Evolutionary conservation across 192 early-diverging fungal species (phyloP), one percentile per base, ranked within the genome.

Genomic region (Allomyces macrogynus): DNA sequence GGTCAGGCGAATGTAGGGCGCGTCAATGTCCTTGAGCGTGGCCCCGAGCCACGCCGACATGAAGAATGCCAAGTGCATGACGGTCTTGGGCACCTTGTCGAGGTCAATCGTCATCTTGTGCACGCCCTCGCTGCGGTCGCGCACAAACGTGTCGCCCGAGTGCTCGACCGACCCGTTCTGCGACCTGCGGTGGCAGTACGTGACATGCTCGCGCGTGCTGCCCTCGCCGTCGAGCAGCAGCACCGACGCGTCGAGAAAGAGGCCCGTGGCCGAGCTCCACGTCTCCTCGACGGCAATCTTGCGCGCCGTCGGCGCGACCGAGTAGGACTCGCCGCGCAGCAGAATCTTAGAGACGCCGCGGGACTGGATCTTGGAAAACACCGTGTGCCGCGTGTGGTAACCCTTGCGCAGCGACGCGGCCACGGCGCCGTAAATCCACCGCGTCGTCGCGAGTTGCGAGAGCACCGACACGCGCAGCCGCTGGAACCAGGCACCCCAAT

Each of bases 281-380:
- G 63, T 62, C 61, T 71, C 72, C 43, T 74, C 69, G 69, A 74
- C 71, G n/a, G 71, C 69, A 43, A 74, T 63, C 49, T 67, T 64
- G 23, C 64, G 62, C 9, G 66, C 62, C 63, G 62, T 61, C 20
- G 69, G 73, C 18, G 69, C 66, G 22, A 65, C 67, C 12, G 65
- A 61, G 60, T 69, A 74, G 3, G 69, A 69, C 44, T 74, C 62
- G 10, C 32, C 32, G 32, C 32, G 32, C 32, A 40, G 32, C 32
- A 40, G 7, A 40, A 40, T 40, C 32, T 8, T 68, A 44, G 68
- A 70, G 1, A 74, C 72, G 9, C 72, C 72, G 32, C 40, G 61
- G 16, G 25, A 4, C 23, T 74, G 73, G 65, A 74, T 66, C 24
- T 40, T 24, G 64, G 67, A 27, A 63, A 74, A 74, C 60, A 71